phyloP scores from a whole-genome alignment of 2,329 filamentous ascomycete species.

The Fusarium newnesense region DNA sequence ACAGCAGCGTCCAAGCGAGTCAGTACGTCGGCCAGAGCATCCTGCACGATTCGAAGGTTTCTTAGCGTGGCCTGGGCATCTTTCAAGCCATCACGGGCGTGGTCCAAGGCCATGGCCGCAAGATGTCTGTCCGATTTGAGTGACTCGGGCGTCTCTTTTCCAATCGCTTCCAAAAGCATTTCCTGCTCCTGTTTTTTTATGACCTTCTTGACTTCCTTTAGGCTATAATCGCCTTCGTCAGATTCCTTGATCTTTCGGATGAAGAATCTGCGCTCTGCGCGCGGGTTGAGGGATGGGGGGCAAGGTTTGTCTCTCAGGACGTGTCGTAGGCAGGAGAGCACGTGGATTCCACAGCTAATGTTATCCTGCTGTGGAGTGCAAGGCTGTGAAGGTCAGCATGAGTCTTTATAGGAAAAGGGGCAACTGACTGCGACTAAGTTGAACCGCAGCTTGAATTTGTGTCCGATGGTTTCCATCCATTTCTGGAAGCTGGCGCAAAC shows the following conservation, averaged over 20 bases:
- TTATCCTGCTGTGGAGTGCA: neutral
- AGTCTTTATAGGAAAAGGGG: neutral
- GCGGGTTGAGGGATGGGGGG: neutral
- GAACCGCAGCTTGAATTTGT: neutral
- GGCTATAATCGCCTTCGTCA: neutral
- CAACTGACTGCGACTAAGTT: neutral
- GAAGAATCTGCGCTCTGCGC: neutral
- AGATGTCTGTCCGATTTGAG: neutral
- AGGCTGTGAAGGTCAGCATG: neutral
- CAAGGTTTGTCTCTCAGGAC: neutral
- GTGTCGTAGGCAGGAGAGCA: neutral
- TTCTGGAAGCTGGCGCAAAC: neutral
- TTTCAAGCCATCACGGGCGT: neutral
- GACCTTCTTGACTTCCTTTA: neutral
- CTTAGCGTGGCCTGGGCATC: neutral
- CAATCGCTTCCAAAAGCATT: neutral
- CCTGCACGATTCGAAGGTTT: neutral
- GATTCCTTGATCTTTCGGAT: neutral
- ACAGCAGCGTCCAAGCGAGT: neutral
- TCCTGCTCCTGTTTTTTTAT: neutral
- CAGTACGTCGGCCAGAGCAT: neutral
- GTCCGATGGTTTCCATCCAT: neutral
- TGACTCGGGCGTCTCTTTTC: neutral
- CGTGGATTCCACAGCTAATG: constrained; percentile 3
- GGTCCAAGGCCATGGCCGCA: neutral